Evolutionary conservation across 495 filamentous ascomycete genomes (phyloP).

Genomic region (Neurospora sp.): DNA sequence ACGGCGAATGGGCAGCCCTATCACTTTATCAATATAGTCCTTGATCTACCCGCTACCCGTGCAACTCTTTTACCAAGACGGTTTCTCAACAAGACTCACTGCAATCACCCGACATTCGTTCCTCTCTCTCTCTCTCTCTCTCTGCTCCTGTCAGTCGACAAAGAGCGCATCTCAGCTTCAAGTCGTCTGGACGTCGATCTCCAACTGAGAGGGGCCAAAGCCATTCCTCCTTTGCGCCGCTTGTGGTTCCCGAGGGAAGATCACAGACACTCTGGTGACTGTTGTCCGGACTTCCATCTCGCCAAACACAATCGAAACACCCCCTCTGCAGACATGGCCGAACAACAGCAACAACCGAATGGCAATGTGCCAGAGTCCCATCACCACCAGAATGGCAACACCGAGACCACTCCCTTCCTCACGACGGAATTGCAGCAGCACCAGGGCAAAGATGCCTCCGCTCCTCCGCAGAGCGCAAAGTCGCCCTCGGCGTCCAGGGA

Average conservation of each 20-base stretch:
- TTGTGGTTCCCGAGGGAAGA: neutral
- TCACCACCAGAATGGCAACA: neutral
- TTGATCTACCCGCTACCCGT: neutral
- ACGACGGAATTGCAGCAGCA: conserved; percentile 11
- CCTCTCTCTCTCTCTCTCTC: neutral
- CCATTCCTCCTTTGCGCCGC: neutral
- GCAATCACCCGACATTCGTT: neutral
- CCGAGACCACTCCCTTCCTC: neutral
- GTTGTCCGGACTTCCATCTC: neutral
- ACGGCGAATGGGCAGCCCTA: neutral
- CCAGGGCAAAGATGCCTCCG: conserved; percentile 3
- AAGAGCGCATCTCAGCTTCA: neutral
- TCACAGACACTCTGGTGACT: neutral
- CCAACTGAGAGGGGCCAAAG: neutral
- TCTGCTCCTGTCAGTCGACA: neutral
- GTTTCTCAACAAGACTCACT: neutral
- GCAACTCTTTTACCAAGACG: neutral
- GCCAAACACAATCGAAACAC: neutral
- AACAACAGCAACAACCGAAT: neutral
- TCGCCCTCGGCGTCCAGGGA: conserved; percentile 36
- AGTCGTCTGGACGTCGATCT: neutral
- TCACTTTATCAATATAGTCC: neutral
- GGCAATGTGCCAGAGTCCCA: neutral
- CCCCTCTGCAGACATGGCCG: neutral
- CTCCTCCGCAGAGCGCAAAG: conserved; percentile 14